Base-by-base conservation (phyloP, 345 rosid genomes). In the Eucalyptus rudis region DNA sequence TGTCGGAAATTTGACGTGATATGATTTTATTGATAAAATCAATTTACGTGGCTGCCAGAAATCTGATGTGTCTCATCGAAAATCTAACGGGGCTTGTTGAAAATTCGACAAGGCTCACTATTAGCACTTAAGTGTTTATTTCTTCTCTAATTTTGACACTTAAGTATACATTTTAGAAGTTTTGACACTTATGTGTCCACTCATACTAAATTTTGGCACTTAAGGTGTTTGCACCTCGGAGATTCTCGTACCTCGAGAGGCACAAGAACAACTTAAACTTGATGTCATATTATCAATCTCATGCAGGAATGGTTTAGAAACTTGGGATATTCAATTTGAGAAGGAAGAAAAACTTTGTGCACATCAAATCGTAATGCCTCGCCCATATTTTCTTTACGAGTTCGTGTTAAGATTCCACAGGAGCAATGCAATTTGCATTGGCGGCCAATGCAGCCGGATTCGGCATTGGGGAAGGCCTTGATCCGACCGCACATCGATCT, bases 1-100 rank as follows among this genome's bases (percentile, higher is more conserved):
- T 2, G 2, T 0, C 0, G 2, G 25, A 52, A 52, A 8, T 7
- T 52, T 52, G 25, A 52, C 0, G 0, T 52, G 10, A 52, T 3
- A 52, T 3, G 3, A 52, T 52, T 52, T 52, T 52, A 1, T 52
- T 52, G 4, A 52, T 52, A 52, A 52, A 52, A 52, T 52, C 0
- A 1, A 52, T 52, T 52, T 52, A 52, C 1, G 24, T 17, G 22
- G 1, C 0, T 52, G 1, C 24, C 1, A 3, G 2, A 51, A 51
- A 51, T 51, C 4, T 51, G 1, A 51, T 7, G 20, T 51, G 20
- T 4, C 56, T 51, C 2, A 0, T 0, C 8, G 0, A 51, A 51
- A 51, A 51, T 51, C 56, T 51, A 51, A 52, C 0, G 1, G 1
- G 24, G 2, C 58, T 52, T 52, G 58, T 52, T 1, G 2, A 52